Evolutionary conservation across 169 alveolate species (phyloP).

Genomic region (Miamiensis avidus): DNA sequence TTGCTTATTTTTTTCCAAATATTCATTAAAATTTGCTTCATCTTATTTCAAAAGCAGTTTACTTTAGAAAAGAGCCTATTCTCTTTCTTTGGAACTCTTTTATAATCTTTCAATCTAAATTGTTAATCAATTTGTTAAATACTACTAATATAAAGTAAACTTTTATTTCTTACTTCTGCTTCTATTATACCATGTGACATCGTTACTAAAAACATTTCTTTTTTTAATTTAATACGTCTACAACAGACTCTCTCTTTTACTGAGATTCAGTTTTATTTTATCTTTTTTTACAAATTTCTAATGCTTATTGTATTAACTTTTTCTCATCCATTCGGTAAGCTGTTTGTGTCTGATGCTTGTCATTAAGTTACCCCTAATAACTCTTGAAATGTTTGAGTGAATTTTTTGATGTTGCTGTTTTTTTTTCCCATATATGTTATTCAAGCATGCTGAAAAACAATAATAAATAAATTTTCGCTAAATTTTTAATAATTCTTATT

Average conservation of each 20-base stretch:
- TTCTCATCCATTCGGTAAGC: background rate
- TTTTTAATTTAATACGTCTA: slow-evolving; percentile 3
- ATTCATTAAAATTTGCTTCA: slow-evolving; percentile 37
- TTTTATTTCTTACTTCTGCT: background rate
- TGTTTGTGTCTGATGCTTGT: background rate
- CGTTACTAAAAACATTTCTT: slow-evolving; percentile 27
- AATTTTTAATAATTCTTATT: too few relatives aligned
- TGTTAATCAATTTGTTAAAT: background rate
- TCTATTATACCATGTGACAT: slow-evolving; percentile 30
- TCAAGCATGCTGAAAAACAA: background rate
- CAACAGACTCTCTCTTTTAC: slow-evolving; percentile 6
- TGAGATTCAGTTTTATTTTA: background rate
- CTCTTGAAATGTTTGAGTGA: slow-evolving; percentile 18
- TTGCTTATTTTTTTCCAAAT: slow-evolving; percentile 37
- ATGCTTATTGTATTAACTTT: slow-evolving; percentile 9
- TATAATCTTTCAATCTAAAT: slow-evolving; percentile 32
- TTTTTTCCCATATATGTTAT: slow-evolving; percentile 21
- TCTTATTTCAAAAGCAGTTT: slow-evolving; percentile 26
- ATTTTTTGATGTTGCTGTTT: background rate
- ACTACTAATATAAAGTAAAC: too few relatives aligned
- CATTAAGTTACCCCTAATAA: slow-evolving; percentile 1
- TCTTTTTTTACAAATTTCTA: slow-evolving; percentile 17
- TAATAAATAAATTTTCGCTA: too few relatives aligned
- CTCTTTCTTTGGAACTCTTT: slow-evolving; percentile 29
- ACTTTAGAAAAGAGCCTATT: slow-evolving; percentile 33